Base-by-base conservation (phyloP, 169 alveolate species). In the Cryptosporidium tyzzeri region DNA sequence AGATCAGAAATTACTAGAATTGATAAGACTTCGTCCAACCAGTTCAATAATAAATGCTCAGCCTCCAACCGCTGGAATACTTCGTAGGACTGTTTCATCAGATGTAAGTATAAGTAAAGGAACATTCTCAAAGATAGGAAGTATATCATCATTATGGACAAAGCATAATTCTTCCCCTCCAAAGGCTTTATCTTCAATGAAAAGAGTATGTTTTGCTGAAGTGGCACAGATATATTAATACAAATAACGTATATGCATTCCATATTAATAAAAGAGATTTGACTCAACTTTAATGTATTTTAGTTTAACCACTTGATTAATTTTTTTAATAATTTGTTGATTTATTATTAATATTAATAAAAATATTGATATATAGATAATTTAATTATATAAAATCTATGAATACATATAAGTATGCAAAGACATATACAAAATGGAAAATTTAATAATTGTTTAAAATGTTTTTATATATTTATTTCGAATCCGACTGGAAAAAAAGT, bases 131-230 rank as follows among this genome's bases (percentile, higher is more conserved):
- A 74, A 59, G 26, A 58, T 59, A 33, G 86, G 86, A 10, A 33
- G 85, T 45, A 58, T 74, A 37, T 58, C 86, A 26, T 58, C 86
- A 26, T 23, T 74, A 18, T 74, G 71, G 73, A 58, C 71, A 55
- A 74, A 74, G 41, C 71, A 74, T 48, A 53, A 74, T 35, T 74
- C 86, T 26, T 59, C 73, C 1, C 71, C 86, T n/a, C 86, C 86
- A 58, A 74, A 44, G 45, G 59, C 86, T 4, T 61, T 74, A 23
- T 59, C 86, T 21, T 74, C 86, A 9, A 74, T 74, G 71, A 74
- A 74, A 39, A 74, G 71, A 53, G 86, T 74, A 21, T 74, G 86
- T 44, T 74, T 74, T 74, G 70, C 86, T 23, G 86, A 74, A 10
- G 59, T 74, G 9, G 44, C 71, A 58, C 73, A 74, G 45, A 74